These are phyloP conservation scores for Crucihimalaya himalaica DNA, from an alignment of 345 rosid species.

Conservation along the genomic window DNA sequence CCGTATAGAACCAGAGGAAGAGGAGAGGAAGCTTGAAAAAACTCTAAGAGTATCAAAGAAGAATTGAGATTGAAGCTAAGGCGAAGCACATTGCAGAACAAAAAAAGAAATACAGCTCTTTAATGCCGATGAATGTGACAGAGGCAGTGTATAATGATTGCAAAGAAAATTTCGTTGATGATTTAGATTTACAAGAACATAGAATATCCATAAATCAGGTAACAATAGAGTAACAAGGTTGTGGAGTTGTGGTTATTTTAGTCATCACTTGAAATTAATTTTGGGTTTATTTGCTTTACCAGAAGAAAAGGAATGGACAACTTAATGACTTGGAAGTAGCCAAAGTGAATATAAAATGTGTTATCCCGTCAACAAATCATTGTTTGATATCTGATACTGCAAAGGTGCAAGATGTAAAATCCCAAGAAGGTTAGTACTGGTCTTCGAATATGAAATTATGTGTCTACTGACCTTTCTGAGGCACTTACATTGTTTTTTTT, in stretches of 20 bases:
- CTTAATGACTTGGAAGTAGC: conserved; percentile 42
- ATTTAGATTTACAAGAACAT: conserved; percentile 32
- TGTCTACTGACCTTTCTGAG: conserved; percentile 7
- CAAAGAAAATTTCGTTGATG: conserved; percentile 40
- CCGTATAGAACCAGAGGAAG: conserved; percentile 75
- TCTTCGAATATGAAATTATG: neutral
- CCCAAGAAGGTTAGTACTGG: conserved; percentile 54
- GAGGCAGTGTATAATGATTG: conserved; percentile 39
- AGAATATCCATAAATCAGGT: conserved; percentile 26
- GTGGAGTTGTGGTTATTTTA: neutral
- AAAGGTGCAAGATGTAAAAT: conserved; percentile 38
- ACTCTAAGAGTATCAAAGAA: conserved; percentile 78
- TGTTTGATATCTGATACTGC: conserved; percentile 35
- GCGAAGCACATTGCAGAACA: conserved; percentile 82
- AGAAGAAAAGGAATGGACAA: conserved; percentile 50
- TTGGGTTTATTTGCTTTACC: conserved; percentile 33
- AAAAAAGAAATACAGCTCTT: conserved; percentile 52
- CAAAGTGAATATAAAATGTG: conserved; percentile 36
- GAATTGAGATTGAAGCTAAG: conserved; percentile 87
- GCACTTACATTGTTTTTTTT: conserved; percentile 8
- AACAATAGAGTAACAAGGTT: conserved; percentile 7
- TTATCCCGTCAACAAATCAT: conserved; percentile 31
- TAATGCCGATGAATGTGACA: conserved; percentile 39
- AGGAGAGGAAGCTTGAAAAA: conserved; percentile 88
- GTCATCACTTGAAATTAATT: neutral